phyloP scores from a whole-genome alignment of 345 rosid genomes.

The Anastatica hierochuntica region DNA sequence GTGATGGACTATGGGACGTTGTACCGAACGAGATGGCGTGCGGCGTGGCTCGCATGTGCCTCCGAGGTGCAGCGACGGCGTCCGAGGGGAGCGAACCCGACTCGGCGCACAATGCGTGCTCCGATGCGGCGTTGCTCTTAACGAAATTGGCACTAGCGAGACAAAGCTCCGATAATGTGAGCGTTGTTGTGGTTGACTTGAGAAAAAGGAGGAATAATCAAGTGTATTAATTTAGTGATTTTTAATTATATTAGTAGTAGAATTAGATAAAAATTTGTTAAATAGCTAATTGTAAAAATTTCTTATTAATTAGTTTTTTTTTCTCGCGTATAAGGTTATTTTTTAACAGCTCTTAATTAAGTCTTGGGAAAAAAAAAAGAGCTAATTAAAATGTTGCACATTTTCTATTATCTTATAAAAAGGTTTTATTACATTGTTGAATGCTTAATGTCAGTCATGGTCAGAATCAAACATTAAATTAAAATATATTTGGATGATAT shows the following conservation, averaged over 20 bases:
- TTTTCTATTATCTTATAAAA: background rate
- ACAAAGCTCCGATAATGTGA: constrained; percentile 80
- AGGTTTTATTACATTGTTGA: background rate
- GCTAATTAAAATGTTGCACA: background rate
- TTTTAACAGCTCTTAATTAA: too few relatives aligned
- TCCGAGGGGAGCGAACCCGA: background rate
- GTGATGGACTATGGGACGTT: constrained; percentile 93
- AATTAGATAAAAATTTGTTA: constrained; percentile 14
- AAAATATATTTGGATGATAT: too few relatives aligned
- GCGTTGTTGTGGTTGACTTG: constrained; percentile 82
- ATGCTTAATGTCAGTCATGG: constrained; percentile 18
- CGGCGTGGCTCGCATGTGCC: constrained; percentile 66
- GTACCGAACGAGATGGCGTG: constrained; percentile 79
- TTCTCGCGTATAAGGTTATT: too few relatives aligned
- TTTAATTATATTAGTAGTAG: too few relatives aligned
- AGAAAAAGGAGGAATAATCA: constrained; percentile 20
- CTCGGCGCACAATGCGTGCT: constrained; percentile 43
- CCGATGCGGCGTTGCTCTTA: constrained; percentile 62
- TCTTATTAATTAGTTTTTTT: background rate
- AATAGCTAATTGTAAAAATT: constrained; percentile 26
- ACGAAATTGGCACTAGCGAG: constrained; percentile 75
- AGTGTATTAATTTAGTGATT: background rate
- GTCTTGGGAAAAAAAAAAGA: constrained; percentile 3
- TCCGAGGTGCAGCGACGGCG: constrained; percentile 16
- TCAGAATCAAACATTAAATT: background rate